phyloP scores from a whole-genome alignment of 352 stramenopile species.

The Blastocystis sp. region DNA sequence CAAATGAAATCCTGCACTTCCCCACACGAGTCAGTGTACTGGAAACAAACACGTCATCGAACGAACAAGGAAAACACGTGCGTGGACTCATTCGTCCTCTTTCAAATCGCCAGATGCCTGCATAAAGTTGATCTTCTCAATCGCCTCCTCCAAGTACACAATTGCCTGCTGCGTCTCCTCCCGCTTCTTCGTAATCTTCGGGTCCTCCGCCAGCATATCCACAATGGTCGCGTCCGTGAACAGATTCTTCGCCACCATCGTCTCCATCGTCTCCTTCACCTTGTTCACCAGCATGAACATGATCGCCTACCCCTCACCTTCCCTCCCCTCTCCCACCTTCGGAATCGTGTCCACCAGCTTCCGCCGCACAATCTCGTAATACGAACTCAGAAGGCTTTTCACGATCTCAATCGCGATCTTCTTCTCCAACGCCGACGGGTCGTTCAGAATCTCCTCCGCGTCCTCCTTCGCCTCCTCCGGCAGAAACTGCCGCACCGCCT shows the following conservation, averaged over 20 bases:
- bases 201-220: conserved; percentile 8
- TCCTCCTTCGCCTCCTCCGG: not conserved
- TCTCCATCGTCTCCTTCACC: not conserved
- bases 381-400: not conserved
- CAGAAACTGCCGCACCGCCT: not conserved
- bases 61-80: too few species aligned
- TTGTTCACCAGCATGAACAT: not conserved
- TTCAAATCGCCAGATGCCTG: not conserved
- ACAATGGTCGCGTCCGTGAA: not conserved
- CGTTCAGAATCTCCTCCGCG: not conserved
- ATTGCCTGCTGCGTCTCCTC: not conserved
- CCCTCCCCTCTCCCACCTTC: too few species aligned
- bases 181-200: not conserved
- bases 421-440: not conserved
- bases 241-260: not conserved
- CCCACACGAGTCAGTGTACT: too few species aligned
- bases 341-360: not conserved
- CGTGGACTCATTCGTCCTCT: not conserved
- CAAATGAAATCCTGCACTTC: too few species aligned
- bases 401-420: not conserved
- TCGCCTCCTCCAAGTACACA: not conserved
- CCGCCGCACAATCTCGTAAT: not conserved
- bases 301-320: too few species aligned
- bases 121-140: not conserved
- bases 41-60: too few species aligned